Evolutionary conservation across 805 yeast species (phyloP).

Genomic region (Saitoella complicata): DNA sequence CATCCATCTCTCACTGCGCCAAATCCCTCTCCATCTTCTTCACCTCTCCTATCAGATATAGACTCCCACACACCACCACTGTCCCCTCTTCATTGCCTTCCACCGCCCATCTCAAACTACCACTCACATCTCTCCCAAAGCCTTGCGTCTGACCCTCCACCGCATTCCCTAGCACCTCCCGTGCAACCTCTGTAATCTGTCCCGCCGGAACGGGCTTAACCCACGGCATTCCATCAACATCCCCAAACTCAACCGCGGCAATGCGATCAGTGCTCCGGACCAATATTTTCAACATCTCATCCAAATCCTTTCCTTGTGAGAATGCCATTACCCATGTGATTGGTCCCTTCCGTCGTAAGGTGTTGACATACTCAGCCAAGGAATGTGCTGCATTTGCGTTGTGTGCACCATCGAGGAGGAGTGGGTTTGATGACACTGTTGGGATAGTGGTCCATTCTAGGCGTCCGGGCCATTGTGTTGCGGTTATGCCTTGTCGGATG

Average conservation of each 20-base stretch:
- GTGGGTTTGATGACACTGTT: slow-evolving; percentile 24
- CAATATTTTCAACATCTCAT: slow-evolving; percentile 34
- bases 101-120: too few relatives aligned
- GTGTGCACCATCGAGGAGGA: slow-evolving; percentile 88
- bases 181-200: slow-evolving; percentile 18
- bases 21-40: too few relatives aligned
- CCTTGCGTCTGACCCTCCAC: slow-evolving; percentile 18
- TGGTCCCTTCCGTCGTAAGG: slow-evolving; percentile 16
- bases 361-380: slow-evolving; percentile 37
- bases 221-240: slow-evolving; percentile 93
- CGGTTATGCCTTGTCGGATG: too few relatives aligned
- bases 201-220: slow-evolving; percentile 32
- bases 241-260: slow-evolving; percentile 44
- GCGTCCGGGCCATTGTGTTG: slow-evolving; percentile 24
- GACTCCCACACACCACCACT: slow-evolving; percentile 51
- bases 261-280: slow-evolving; percentile 38
- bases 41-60: slow-evolving; percentile 51
- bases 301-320: slow-evolving; percentile 56
- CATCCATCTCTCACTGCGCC: too few relatives aligned
- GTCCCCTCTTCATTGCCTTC: too few relatives aligned
- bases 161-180: slow-evolving; percentile 14
- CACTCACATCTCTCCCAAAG: slow-evolving; percentile 12
- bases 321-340: slow-evolving; percentile 54
- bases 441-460: slow-evolving; percentile 12
- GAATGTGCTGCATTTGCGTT: slow-evolving; percentile 73